These are phyloP conservation scores for Cutaneotrichosporon cavernicola DNA, from an alignment of 1,284 basidiomycete species.

Conservation along the genomic window DNA sequence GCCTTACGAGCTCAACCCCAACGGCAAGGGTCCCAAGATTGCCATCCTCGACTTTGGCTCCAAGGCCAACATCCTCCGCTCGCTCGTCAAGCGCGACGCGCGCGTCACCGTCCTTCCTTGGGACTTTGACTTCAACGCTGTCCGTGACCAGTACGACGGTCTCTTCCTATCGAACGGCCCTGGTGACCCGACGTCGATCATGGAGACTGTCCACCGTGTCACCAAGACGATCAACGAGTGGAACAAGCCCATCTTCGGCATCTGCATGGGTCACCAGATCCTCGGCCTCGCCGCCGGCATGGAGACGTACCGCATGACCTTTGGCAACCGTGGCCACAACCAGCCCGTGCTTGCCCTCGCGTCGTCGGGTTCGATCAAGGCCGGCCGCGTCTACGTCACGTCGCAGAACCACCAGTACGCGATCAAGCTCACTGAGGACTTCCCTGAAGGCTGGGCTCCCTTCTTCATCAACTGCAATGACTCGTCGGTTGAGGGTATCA, in stretches of 20 bases:
- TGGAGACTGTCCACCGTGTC: slow-evolving; percentile 77
- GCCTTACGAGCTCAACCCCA: slow-evolving; percentile 82
- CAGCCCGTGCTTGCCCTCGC: slow-evolving; percentile 95
- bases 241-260: slow-evolving; percentile 92
- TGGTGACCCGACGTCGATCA: slow-evolving; percentile 87
- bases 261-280: slow-evolving; percentile 98
- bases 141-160: slow-evolving; percentile 89
- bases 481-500: slow-evolving; percentile 96
- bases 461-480: slow-evolving; percentile 98
- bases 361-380: slow-evolving; percentile 83
- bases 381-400: slow-evolving; percentile 95
- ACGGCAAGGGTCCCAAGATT: slow-evolving; percentile 76
- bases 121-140: slow-evolving; percentile 91
- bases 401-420: slow-evolving; percentile 92
- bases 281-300: slow-evolving; percentile 96
- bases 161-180: slow-evolving; percentile 97
- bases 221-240: slow-evolving; percentile 80
- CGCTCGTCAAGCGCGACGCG: slow-evolving; percentile 84
- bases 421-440: slow-evolving; percentile 83
- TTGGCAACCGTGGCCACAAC: slow-evolving; percentile 99
- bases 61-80: slow-evolving; percentile 95
- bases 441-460: slow-evolving; percentile 92
- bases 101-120: slow-evolving; percentile 94
- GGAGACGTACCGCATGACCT: slow-evolving; percentile 79
- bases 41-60: slow-evolving; percentile 96